Evolutionary conservation across 1,284 basidiomycete genomes (phyloP), one percentile per base, ranked within the genome.

Genomic region (Agroathelia rolfsii): DNA sequence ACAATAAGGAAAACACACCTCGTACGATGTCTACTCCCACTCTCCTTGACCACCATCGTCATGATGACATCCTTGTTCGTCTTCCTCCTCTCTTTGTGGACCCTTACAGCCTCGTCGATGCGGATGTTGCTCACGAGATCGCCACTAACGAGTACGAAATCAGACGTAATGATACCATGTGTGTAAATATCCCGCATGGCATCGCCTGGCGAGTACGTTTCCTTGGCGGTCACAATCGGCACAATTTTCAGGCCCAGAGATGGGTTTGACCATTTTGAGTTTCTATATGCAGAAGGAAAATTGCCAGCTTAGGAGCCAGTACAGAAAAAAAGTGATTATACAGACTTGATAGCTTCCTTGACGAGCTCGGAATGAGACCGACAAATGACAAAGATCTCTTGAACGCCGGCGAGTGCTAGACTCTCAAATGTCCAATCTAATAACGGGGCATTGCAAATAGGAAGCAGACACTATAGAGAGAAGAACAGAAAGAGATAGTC

Each of bases 361-460:
- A 93, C 80, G 49, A 83, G 76, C 36, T 83, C 79, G 7, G 86
- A 73, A 56, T 94, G 85, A 42, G 79, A 94, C 49, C 79, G 74
- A 58, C 78, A 94, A 41, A 97, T 80, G 35, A 98, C 82, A 56
- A 96, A 94, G 40, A 96, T 86, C 58, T 97, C 87, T 50, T 93
- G 84, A 28, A 97, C 92, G 34, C 90, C 90, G 20, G 89, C 88
- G 12, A 92, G 66, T 19, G 87, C 80, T 28, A 98, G 72, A 50
- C 84, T 84, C 57, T 98, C 94, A 41, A 98, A 80, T 2, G 94
- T 96, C 90, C 93, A 97, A 47, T 90, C 82, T 19, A 99, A 69
- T 21, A 99, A 62, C 3, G 93, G 85, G 1, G 86, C 84, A 52
- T 94, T 94, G 59, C 92, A 93, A 41, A 98, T 74, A 0, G 94